Evolutionary conservation across 306 rosid species (phyloP).

Genomic region (Betula pendula): DNA sequence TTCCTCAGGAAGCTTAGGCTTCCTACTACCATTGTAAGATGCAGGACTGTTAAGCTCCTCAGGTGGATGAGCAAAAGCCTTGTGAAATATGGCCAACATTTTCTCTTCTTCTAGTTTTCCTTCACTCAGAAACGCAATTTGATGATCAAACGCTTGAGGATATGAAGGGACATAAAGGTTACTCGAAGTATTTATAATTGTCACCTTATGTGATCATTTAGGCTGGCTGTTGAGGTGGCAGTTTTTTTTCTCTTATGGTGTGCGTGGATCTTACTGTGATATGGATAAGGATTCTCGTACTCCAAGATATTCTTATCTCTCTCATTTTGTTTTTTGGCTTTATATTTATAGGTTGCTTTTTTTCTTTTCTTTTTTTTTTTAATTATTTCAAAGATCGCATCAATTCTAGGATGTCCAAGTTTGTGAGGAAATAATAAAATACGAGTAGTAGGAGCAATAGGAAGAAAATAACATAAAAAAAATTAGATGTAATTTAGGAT

Average conservation of each 20-base stretch:
- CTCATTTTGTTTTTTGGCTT: not conserved
- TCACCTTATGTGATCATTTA: not conserved
- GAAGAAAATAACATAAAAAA: too few species aligned
- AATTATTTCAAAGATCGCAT: too few species aligned
- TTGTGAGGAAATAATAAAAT: too few species aligned
- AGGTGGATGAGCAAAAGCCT: conserved; percentile 90
- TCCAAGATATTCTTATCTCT: conserved; percentile 29
- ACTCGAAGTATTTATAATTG: conserved; percentile 20
- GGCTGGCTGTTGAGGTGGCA: conserved; percentile 2
- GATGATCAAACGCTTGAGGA: too few species aligned
- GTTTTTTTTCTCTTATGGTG: conserved; percentile 24
- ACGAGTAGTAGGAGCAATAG: too few species aligned
- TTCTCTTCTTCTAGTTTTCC: not conserved
- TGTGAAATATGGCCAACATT: conserved; percentile 91
- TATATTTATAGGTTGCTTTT: not conserved
- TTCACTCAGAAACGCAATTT: too few species aligned
- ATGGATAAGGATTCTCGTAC: conserved; percentile 56
- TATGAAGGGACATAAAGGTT: not conserved
- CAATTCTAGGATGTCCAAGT: too few species aligned
- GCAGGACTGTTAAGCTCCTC: conserved; percentile 94
- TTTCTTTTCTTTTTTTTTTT: not conserved
- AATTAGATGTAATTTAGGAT: too few species aligned
- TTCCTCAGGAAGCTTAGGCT: conserved; percentile 82
- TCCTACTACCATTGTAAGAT: conserved; percentile 62
- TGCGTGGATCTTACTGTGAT: conserved; percentile 35